Evolutionary conservation across 2,329 filamentous ascomycete species (phyloP), one percentile per base, ranked within the genome.

Genomic region (Didymella arachidicola): DNA sequence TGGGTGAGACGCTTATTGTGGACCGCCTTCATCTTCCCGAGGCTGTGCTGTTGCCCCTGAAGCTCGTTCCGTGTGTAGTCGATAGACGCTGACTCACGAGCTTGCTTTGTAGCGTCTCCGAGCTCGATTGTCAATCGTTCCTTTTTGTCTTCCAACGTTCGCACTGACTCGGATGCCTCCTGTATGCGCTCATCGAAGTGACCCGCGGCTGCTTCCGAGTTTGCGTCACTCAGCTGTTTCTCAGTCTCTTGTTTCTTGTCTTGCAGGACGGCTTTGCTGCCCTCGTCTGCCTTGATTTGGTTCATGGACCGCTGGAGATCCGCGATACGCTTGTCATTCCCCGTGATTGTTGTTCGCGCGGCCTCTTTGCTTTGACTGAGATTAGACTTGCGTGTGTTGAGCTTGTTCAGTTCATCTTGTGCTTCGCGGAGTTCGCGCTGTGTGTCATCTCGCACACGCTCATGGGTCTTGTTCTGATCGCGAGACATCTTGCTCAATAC

Each of bases 231-330:
- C 16, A 96, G 81, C 32, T 84, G 85, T 18, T 80, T 79, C 60
- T 89, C 85, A 0, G 91, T 83, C 38, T 95, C 90, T 36, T 87
- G 85, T 47, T 91, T 85, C 52, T 89, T 88, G 16, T 88, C 86
- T 68, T 95, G 89, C 7, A 97, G 82, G 3, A 91, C 82, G 26
- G 90, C 90, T 74, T 92, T 91, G 30, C 86, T 86, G 3, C 93
- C 93, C 78, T 98, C 94, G 67, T 99, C 94, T 29, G 93, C 84
- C 34, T 90, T 85, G 54, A 99, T 89, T n/a, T 82, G 81, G 67
- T 89, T 84, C 30, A 92, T 81, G 30, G 90, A 86, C 45, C 80
- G 83, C 71, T 96, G 91, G 32, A 93, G 81, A 1, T 80, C 79
- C 3, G 78, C 78, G 7, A 89, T 86, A 53, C 90, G 90, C 70